A percentile compares a stretch with the other conserved stretches of the same genome.
These are phyloP conservation scores for Kalaharituber pfeilii DNA, from an alignment of 2,329 filamentous ascomycete species.

Conservation along the genomic window DNA sequence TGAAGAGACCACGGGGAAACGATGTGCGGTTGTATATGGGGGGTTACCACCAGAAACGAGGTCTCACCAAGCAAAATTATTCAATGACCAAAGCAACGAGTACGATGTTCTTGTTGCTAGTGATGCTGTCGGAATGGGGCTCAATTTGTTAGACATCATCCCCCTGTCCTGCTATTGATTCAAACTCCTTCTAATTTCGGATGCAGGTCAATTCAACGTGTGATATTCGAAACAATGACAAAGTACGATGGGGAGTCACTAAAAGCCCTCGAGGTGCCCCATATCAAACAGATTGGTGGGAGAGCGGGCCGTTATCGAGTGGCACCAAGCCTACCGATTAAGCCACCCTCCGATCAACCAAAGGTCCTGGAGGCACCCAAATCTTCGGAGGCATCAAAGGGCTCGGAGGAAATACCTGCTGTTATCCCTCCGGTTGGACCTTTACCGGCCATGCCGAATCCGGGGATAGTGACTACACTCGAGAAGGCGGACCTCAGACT, in stretches of 20 bases:
- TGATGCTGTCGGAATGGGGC: constrained; percentile 91
- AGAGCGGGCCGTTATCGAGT: constrained; percentile 74
- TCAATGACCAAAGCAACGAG: constrained; percentile 89
- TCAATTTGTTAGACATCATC: constrained; percentile 64
- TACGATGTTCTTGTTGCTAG: constrained; percentile 90
- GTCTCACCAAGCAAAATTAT: constrained; percentile 74
- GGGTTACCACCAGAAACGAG: constrained; percentile 81
- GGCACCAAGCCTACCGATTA: constrained; percentile 28
- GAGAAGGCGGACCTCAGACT: constrained; percentile 48
- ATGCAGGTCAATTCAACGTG: constrained; percentile 47
- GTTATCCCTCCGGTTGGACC: not conserved
- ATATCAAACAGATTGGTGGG: constrained; percentile 89
- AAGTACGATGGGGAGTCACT: constrained; percentile 51
- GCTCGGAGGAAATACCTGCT: not conserved
- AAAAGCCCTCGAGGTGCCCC: constrained; percentile 47
- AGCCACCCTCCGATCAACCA: too few relatives aligned
- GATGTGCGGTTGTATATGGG: constrained; percentile 87
- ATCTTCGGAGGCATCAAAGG: too few relatives aligned
- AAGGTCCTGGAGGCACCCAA: not conserved
- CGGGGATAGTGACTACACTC: constrained; percentile 65
- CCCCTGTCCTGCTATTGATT: too few relatives aligned
- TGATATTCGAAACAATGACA: constrained; percentile 63
- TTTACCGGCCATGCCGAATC: constrained; percentile 25
- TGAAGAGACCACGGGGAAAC: constrained; percentile 54
- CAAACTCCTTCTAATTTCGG: too few relatives aligned